These are phyloP conservation scores for Immersiella caudata DNA, from an alignment of 495 filamentous ascomycete genomes.

Conservation along the genomic window DNA sequence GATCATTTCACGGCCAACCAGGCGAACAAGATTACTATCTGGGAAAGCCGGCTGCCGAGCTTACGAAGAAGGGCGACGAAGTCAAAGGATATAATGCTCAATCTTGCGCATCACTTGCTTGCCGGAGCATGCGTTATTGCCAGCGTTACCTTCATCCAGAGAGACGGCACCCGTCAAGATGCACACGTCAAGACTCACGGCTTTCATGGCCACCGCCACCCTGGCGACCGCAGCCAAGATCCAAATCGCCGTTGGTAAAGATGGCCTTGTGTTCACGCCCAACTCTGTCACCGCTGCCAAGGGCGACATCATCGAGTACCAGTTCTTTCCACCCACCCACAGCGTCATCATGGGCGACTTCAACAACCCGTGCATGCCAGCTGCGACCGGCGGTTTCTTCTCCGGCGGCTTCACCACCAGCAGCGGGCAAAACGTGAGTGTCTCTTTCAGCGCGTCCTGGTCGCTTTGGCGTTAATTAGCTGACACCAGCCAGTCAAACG, in stretches of 20 bases:
- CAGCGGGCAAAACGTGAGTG: slow-evolving; percentile 20
- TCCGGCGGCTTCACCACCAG: slow-evolving; percentile 41
- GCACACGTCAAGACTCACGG: neutral
- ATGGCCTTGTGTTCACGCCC: slow-evolving; percentile 52
- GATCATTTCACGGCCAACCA: neutral
- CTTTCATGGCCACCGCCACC: neutral
- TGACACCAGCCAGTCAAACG: slow-evolving; percentile 8
- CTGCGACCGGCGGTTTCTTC: slow-evolving; percentile 40
- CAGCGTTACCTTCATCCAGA: neutral
- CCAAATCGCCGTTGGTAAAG: slow-evolving; percentile 45
- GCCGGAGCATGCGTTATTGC: neutral
- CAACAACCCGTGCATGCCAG: slow-evolving; percentile 47
- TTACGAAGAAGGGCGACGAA: neutral
- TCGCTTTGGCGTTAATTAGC: neutral
- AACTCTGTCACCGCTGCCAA: slow-evolving; percentile 49
- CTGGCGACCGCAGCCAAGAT: slow-evolving; percentile 33
- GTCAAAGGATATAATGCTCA: slow-evolving; percentile 34
- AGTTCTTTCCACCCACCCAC: slow-evolving; percentile 46
- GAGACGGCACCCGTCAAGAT: neutral
- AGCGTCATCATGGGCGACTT: slow-evolving; percentile 49
- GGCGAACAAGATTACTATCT: neutral
- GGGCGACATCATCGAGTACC: slow-evolving; percentile 52
- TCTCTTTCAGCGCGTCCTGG: neutral
- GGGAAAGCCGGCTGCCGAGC: neutral
- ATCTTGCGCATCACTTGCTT: neutral